Evolutionary conservation across 306 rosid species (phyloP).

Genomic region (Heteromeles arbutifolia): DNA sequence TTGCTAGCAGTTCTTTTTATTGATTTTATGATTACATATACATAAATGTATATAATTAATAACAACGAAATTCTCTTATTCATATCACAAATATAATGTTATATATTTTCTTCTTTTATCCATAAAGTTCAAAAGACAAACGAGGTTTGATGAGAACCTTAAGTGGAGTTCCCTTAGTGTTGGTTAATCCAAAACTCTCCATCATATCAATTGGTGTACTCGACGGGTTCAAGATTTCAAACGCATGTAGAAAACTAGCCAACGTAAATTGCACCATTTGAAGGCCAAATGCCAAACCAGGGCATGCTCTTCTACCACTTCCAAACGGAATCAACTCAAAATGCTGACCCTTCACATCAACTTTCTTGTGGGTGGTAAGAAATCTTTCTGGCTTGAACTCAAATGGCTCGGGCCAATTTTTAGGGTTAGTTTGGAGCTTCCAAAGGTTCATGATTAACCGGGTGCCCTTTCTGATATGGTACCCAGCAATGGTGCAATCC

Average conservation of each 20-base stretch:
- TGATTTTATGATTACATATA: too few species aligned
- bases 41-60: too few species aligned
- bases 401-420: neutral
- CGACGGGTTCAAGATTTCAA: slow-evolving; percentile 1
- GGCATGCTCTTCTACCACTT: slow-evolving; percentile 36
- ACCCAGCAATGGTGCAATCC: slow-evolving; percentile 47
- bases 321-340: slow-evolving; percentile 24
- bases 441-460: slow-evolving; percentile 6
- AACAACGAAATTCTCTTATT: too few species aligned
- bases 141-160: slow-evolving; percentile 21
- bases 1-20: too few species aligned
- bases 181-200: slow-evolving; percentile 19
- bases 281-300: slow-evolving; percentile 12
- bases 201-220: slow-evolving; percentile 18
- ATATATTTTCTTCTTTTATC: too few species aligned
- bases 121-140: neutral
- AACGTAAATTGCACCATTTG: neutral
- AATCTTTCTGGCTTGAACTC: slow-evolving; percentile 21
- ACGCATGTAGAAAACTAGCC: slow-evolving; percentile 28
- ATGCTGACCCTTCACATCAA: too few species aligned
- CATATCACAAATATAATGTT: too few species aligned
- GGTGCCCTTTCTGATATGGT: slow-evolving; percentile 4
- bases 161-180: slow-evolving; percentile 15
- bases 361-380: slow-evolving; percentile 14
- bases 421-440: slow-evolving; percentile 12